A percentile compares a stretch with the other conserved stretches of the same genome.
These are phyloP conservation scores for Trametes versicolor DNA, from an alignment of 1,284 basidiomycete genomes.

Conservation along the genomic window DNA sequence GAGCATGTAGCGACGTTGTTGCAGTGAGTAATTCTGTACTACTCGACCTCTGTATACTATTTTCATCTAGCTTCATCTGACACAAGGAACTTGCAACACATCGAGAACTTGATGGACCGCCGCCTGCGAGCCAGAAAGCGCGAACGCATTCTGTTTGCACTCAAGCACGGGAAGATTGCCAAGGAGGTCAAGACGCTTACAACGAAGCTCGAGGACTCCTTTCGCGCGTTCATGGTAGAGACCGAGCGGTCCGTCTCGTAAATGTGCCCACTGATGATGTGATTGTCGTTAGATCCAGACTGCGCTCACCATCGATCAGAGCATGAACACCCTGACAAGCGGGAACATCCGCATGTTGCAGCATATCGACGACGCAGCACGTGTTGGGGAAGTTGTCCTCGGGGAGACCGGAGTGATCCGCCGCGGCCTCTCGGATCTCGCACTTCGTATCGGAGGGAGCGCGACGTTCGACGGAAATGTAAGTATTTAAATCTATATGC, in stretches of 20 bases:
- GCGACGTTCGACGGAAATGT: background rate
- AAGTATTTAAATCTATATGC: background rate
- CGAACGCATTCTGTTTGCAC: background rate
- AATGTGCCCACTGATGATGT: background rate
- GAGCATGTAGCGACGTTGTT: background rate
- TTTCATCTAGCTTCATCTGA: background rate
- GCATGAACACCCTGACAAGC: background rate
- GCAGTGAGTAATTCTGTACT: background rate
- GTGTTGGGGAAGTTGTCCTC: background rate
- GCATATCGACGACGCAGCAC: background rate
- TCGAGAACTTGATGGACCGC: background rate
- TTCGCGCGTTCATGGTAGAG: background rate
- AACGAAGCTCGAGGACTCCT: background rate
- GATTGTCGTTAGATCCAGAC: background rate
- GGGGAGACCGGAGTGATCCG: background rate
- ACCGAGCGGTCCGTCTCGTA: background rate
- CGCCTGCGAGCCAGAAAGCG: background rate
- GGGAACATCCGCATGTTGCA: background rate
- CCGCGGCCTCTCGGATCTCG: background rate
- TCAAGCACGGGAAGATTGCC: background rate
- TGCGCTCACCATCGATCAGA: background rate
- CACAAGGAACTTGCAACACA: background rate
- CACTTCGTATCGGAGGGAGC: background rate
- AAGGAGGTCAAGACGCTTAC: background rate
- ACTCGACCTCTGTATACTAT: background rate